A percentile compares a stretch with the other conserved stretches of the same genome.
These are phyloP conservation scores for Aphanoascus verrucosus DNA, from an alignment of 2,329 filamentous ascomycete species.

Conservation along the genomic window DNA sequence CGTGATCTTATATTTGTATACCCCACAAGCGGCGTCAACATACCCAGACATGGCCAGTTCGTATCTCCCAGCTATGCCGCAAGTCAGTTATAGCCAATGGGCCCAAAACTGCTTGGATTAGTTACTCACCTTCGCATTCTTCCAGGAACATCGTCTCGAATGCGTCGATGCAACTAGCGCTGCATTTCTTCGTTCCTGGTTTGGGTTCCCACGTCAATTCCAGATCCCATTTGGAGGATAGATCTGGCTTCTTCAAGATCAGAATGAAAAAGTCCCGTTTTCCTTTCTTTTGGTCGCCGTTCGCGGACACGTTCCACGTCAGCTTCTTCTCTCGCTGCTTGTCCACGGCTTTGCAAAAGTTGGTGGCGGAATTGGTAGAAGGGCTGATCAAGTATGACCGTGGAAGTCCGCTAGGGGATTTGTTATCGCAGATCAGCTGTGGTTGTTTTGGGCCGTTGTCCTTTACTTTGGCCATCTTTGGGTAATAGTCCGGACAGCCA, in stretches of 20 bases:
- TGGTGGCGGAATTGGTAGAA: neutral
- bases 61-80: neutral
- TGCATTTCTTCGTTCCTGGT: neutral
- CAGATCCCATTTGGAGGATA: neutral
- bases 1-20: conserved; percentile 2
- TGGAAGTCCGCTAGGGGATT: conserved; percentile 3
- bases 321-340: neutral
- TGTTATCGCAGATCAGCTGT: conserved; percentile 2
- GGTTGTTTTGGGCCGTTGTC: neutral
- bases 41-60: neutral
- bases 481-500: neutral
- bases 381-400: conserved; percentile 1
- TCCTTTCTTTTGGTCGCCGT: neutral
- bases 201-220: conserved; percentile 6
- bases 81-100: neutral
- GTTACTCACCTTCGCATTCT: neutral
- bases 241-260: neutral
- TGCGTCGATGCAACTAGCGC: neutral
- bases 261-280: neutral
- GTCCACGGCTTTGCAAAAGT: conserved; percentile 2
- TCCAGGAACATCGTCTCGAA: neutral
- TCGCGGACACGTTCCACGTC: neutral
- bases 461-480: neutral
- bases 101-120: neutral
- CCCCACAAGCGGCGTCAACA: conserved; percentile 5